Percentiles rank a stretch among this genome's conserved stretches.
These are phyloP conservation scores for Torulaspora indica DNA, from an alignment of 805 yeast genomes.

Conservation along the genomic window DNA sequence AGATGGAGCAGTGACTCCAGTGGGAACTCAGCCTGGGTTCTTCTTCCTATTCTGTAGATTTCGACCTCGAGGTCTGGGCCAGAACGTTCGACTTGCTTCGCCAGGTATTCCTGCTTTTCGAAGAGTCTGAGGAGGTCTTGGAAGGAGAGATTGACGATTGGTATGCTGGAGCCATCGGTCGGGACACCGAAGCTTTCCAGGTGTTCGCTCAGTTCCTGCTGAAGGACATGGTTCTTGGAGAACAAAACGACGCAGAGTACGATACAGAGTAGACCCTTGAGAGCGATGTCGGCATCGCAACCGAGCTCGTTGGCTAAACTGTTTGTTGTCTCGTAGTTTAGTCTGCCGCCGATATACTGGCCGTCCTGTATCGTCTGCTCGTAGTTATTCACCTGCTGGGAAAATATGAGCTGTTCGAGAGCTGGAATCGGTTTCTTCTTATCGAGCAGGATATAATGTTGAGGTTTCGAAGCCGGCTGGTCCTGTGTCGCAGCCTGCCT, in stretches of 20 bases:
- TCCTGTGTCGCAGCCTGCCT: slow-evolving; percentile 4
- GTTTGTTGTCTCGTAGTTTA: slow-evolving; percentile 7
- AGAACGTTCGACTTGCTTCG: slow-evolving; percentile 24
- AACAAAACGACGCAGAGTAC: slow-evolving; percentile 23
- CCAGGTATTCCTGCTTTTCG: slow-evolving; percentile 26
- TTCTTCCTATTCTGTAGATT: slow-evolving; percentile 28
- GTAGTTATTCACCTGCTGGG: slow-evolving; percentile 15
- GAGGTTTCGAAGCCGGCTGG: slow-evolving; percentile 15
- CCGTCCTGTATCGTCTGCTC: slow-evolving; percentile 17
- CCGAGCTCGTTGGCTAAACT: slow-evolving; percentile 18
- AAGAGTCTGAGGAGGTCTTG: slow-evolving; percentile 24
- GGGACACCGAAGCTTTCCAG: slow-evolving; percentile 30
- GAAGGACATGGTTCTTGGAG: slow-evolving; percentile 30
- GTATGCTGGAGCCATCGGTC: slow-evolving; percentile 25
- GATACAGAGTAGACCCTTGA: slow-evolving; percentile 26
- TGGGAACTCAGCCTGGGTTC: slow-evolving; percentile 29
- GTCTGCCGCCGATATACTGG: slow-evolving; percentile 22
- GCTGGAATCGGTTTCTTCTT: slow-evolving; percentile 10
- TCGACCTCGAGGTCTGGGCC: slow-evolving; percentile 23
- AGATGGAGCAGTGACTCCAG: slow-evolving; percentile 19
- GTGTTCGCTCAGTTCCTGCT: slow-evolving; percentile 22
- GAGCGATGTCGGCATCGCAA: slow-evolving; percentile 21
- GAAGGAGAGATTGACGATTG: slow-evolving; percentile 22
- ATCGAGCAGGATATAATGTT: slow-evolving; percentile 27
- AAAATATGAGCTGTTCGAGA: slow-evolving; percentile 19